Evolutionary conservation across 305 asterid genomes (phyloP).

Genomic region (Fraxinus baroniana): DNA sequence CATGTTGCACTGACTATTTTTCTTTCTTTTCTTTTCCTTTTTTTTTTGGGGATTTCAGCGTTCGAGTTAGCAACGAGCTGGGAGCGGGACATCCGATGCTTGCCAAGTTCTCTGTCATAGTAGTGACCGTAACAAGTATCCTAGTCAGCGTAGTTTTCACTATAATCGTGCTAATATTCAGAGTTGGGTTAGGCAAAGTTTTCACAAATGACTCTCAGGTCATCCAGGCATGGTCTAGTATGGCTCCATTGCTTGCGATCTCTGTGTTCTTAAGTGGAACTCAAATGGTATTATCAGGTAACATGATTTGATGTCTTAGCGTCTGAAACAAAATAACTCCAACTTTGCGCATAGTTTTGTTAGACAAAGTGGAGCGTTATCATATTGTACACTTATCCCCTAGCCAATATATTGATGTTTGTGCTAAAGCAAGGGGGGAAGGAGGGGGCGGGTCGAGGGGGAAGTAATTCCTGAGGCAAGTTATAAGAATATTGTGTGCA

Average conservation of each 20-base stretch:
- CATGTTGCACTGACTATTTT: background rate
- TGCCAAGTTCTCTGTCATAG: slow-evolving; percentile 29
- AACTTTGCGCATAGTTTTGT: background rate
- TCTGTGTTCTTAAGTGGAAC: slow-evolving; percentile 34
- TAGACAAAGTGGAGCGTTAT: background rate
- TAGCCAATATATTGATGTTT: no score
- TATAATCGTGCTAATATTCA: slow-evolving; percentile 23
- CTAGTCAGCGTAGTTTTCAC: slow-evolving; percentile 22
- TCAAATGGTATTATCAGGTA: slow-evolving; percentile 37
- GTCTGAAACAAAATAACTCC: background rate
- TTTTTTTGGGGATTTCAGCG: slow-evolving; percentile 20
- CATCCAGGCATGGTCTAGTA: slow-evolving; percentile 18
- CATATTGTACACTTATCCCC: no score
- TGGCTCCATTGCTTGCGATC: slow-evolving; percentile 34
- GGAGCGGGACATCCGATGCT: slow-evolving; percentile 40
- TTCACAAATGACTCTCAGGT: slow-evolving; percentile 30
- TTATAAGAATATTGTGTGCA: background rate
- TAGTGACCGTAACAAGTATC: slow-evolving; percentile 29
- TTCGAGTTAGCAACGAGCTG: slow-evolving; percentile 35
- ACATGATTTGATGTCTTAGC: background rate
- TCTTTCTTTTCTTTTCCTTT: no score
- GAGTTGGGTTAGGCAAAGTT: slow-evolving; percentile 29
- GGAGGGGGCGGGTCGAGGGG: background rate
- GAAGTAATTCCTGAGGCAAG: background rate
- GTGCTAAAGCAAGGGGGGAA: background rate